Evolutionary conservation across 257 asterid genomes (phyloP).

Genomic region (Verbascum thapsus): DNA sequence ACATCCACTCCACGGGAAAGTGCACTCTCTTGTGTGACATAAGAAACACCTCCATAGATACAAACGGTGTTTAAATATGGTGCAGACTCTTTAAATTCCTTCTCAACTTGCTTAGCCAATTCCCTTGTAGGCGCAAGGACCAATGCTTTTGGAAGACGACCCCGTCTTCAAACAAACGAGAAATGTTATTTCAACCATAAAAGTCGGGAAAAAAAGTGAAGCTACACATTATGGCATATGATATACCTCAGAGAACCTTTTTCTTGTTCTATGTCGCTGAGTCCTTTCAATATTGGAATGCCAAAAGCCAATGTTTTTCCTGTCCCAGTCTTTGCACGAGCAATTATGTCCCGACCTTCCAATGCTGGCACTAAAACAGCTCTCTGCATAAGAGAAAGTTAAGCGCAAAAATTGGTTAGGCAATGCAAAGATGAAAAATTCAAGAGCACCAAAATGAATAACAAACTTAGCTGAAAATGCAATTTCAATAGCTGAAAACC

Average conservation of each 20-base stretch:
- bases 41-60: slow-evolving; percentile 32
- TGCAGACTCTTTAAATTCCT: slow-evolving; percentile 84
- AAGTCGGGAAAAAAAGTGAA: slow-evolving; percentile 9
- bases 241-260: slow-evolving; percentile 62
- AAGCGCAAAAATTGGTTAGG: slow-evolving; percentile 10
- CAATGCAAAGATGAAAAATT: background rate
- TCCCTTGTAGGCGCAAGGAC: slow-evolving; percentile 99
- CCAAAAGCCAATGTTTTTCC: slow-evolving; percentile 99
- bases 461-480: background rate
- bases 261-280: slow-evolving; percentile 57
- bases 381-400: slow-evolving; percentile 51
- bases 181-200: slow-evolving; percentile 20
- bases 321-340: slow-evolving; percentile 98
- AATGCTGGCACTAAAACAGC: slow-evolving; percentile 87
- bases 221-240: background rate
- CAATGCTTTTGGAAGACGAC: slow-evolving; percentile 76
- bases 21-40: slow-evolving; percentile 63
- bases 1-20: slow-evolving; percentile 90
- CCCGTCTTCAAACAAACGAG: slow-evolving; percentile 53
- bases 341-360: slow-evolving; percentile 93
- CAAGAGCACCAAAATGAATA: background rate
- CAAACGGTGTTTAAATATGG: slow-evolving; percentile 67
- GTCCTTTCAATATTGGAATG: slow-evolving; percentile 81
- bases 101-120: slow-evolving; percentile 96
- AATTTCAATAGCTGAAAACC: too few relatives aligned